A percentile compares a stretch with the other conserved stretches of the same genome.
phyloP scores from a whole-genome alignment of 2,329 filamentous ascomycete genomes.

The Cladophialophora bantiana region DNA sequence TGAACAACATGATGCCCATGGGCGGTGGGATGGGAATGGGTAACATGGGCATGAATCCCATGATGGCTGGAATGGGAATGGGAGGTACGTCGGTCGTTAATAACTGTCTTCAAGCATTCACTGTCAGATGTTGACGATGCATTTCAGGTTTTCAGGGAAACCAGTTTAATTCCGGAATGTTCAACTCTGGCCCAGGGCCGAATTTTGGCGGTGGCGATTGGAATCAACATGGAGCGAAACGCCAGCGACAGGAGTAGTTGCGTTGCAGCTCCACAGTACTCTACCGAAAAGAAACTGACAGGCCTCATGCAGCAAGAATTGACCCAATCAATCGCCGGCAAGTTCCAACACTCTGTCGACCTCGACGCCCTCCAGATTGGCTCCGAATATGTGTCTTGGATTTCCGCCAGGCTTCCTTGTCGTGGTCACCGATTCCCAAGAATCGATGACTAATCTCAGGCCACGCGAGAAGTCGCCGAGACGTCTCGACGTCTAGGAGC shows the following conservation, averaged over 20 bases:
- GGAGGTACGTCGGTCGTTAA: conserved; percentile 50
- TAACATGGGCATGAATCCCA: conserved; percentile 68
- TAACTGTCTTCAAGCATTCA: conserved; percentile 9
- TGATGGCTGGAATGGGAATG: conserved; percentile 61
- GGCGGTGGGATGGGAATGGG: conserved; percentile 59
- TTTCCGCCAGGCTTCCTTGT: not conserved
- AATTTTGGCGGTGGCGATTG: conserved; percentile 59
- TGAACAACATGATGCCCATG: conserved; percentile 66
- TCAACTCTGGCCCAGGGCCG: conserved; percentile 55
- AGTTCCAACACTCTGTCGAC: not conserved
- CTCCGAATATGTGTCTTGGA: not conserved
- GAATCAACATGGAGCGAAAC: conserved; percentile 82
- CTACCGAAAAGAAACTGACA: not conserved
- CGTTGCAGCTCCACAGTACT: not conserved
- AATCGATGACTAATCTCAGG: not conserved
- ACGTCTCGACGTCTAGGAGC: not conserved
- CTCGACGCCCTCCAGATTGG: not conserved
- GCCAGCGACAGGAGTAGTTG: conserved; percentile 72
- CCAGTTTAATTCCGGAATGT: conserved; percentile 77
- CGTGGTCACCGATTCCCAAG: not conserved
- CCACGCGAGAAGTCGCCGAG: not conserved
- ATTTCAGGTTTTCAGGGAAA: conserved; percentile 33
- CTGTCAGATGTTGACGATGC: conserved; percentile 7
- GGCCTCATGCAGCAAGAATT: not conserved
- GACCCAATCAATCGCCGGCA: not conserved